Evolutionary conservation across 495 filamentous ascomycete species (phyloP).

Genomic region (Cairneyella variabilis): DNA sequence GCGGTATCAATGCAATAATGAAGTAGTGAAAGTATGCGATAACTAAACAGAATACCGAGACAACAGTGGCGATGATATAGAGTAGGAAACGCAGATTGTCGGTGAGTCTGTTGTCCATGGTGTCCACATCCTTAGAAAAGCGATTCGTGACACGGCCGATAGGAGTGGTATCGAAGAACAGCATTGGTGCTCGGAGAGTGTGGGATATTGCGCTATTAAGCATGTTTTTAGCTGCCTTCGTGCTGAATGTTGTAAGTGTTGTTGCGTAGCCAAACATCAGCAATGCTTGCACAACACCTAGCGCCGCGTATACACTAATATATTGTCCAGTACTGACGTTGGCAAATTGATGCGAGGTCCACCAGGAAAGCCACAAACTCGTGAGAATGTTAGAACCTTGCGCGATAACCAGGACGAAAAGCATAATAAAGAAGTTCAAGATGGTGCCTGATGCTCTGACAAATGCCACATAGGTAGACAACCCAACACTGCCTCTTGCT

Average conservation of each 20-base stretch:
- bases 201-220: constrained; percentile 70
- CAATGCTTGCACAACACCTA: constrained; percentile 64
- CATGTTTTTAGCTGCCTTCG: constrained; percentile 71
- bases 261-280: constrained; percentile 65
- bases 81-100: constrained; percentile 89
- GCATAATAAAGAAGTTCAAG: not conserved
- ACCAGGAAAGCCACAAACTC: constrained; percentile 87
- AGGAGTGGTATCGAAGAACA: constrained; percentile 94
- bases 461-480: not conserved
- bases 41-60: constrained; percentile 75
- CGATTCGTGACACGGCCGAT: constrained; percentile 93
- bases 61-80: constrained; percentile 69
- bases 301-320: constrained; percentile 68
- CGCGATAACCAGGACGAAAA: constrained; percentile 49
- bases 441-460: constrained; percentile 2
- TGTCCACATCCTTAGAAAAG: constrained; percentile 89
- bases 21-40: constrained; percentile 92
- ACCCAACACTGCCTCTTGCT: not conserved
- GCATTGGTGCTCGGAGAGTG: constrained; percentile 84
- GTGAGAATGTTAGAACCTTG: constrained; percentile 82
- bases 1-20: constrained; percentile 76
- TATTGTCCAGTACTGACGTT: constrained; percentile 31
- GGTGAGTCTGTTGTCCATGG: constrained; percentile 87
- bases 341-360: constrained; percentile 48
- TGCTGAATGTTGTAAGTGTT: constrained; percentile 67